A percentile compares a stretch with the other conserved stretches of the same genome.
These are phyloP conservation scores for Xylaria scruposa DNA, from an alignment of 495 filamentous ascomycete genomes.

Conservation along the genomic window DNA sequence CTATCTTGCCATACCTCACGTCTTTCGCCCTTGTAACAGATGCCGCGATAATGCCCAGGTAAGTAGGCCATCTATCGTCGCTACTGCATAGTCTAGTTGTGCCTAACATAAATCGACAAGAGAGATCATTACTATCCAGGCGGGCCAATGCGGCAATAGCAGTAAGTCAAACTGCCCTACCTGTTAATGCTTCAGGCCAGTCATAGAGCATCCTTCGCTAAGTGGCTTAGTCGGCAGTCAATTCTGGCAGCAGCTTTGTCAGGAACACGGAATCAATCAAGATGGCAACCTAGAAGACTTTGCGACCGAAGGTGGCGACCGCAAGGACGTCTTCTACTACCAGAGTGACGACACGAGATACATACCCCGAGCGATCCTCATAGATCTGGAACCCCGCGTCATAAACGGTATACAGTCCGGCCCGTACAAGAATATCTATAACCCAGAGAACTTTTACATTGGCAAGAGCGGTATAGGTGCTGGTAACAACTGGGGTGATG, in stretches of 20 bases:
- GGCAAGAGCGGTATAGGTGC: slow-evolving; percentile 90
- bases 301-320: slow-evolving; percentile 93
- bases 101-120: slow-evolving; percentile 53
- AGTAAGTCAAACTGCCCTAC: slow-evolving; percentile 63
- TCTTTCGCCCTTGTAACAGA: slow-evolving; percentile 29
- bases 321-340: slow-evolving; percentile 99
- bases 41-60: slow-evolving; percentile 60
- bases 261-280: slow-evolving; percentile 96
- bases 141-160: slow-evolving; percentile 99
- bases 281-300: slow-evolving; percentile 96
- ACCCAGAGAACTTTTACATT: slow-evolving; percentile 97
- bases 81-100: neutral
- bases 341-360: slow-evolving; percentile 98
- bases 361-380: slow-evolving; percentile 93
- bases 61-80: slow-evolving; percentile 21
- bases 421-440: slow-evolving; percentile 97
- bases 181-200: neutral
- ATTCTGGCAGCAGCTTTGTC: slow-evolving; percentile 97
- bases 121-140: slow-evolving; percentile 99
- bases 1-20: neutral
- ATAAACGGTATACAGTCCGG: slow-evolving; percentile 91
- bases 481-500: slow-evolving; percentile 97
- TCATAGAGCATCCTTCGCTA: slow-evolving; percentile 27
- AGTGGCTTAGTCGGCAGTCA: slow-evolving; percentile 76
- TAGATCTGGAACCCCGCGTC: slow-evolving; percentile 93